phyloP scores from a whole-genome alignment of 2,329 filamentous ascomycete genomes.

The Teratosphaeria nubilosa region DNA sequence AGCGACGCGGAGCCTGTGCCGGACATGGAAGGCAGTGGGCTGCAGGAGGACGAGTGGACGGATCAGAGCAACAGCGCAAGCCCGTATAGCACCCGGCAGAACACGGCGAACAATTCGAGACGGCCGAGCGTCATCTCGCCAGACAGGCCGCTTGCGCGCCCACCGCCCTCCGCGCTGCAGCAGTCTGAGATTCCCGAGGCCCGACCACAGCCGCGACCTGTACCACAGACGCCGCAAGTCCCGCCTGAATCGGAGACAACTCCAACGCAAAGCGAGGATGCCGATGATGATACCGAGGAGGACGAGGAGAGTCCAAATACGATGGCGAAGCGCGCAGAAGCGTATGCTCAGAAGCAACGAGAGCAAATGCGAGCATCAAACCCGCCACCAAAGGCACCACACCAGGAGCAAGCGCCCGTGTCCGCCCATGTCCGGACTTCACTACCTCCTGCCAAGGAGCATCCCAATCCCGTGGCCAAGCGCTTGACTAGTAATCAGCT shows the following conservation, averaged over 20 bases:
- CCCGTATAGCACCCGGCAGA: slow-evolving; percentile 26
- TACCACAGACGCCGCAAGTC: neutral
- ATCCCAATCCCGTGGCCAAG: slow-evolving; percentile 17
- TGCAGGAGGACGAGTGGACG: slow-evolving; percentile 28
- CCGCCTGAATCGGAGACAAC: slow-evolving; percentile 3
- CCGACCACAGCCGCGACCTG: neutral
- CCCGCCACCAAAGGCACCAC: slow-evolving; percentile 1
- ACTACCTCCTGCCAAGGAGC: slow-evolving; percentile 14
- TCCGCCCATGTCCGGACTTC: slow-evolving; percentile 8
- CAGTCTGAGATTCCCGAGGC: neutral
- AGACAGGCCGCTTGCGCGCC: slow-evolving; percentile 6
- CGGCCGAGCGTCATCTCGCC: slow-evolving; percentile 16
- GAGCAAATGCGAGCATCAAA: neutral
- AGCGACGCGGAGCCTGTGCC: slow-evolving; percentile 18
- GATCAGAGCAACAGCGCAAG: slow-evolving; percentile 27
- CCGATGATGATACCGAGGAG: slow-evolving; percentile 5
- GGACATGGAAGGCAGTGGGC: slow-evolving; percentile 19
- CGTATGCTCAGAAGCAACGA: neutral
- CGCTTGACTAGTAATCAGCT: slow-evolving; percentile 11
- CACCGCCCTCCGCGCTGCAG: neutral
- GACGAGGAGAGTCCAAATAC: slow-evolving; percentile 2
- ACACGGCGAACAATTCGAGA: slow-evolving; percentile 27
- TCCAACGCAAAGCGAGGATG: slow-evolving; percentile 3
- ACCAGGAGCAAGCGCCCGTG: slow-evolving; percentile 3
- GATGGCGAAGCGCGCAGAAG: neutral